Base-by-base conservation (phyloP, 2,329 filamentous ascomycete species). In the Xylaria sp. region DNA sequence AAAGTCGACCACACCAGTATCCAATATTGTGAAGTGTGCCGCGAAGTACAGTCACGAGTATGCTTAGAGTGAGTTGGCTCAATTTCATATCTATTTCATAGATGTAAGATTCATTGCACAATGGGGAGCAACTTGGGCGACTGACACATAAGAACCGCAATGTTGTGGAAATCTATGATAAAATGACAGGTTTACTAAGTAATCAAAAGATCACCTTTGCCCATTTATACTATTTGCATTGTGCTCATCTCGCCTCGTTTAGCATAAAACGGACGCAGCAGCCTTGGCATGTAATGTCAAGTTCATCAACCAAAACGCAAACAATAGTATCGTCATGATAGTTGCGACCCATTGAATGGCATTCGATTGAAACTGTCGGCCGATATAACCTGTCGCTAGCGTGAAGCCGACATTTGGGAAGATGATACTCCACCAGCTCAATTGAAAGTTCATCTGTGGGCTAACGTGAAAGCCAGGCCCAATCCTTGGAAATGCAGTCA, bases 301-400 rank as follows among this genome's bases (percentile, higher is more conserved):
- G 54, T 74, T 70, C 63, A 73, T 62, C 4, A 75, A 35, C 74
- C 74, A 77, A 2, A 68, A 60, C 0, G 60, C 56, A 35, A 67
- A 58, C 3, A 70, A 53, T 2, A 65, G 11, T 1, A 64, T 37
- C 4, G 69, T 61, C 68, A 69, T 68, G 17, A 45, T 35, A 2
- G 63, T 63, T 7, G 60, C 66, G n/a, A 69, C 63, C 67, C 67
- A 69, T 40, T 58, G 33, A 15, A 69, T 51, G 2, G 59, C 63
- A 1, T 40, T 17, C 4, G 56, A 64, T 28, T 61, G 47, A 14
- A 69, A 40, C 23, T 64, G 59, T 46, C 62, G 42, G 37, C 66
- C 66, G 9, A 70, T 64, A 28, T 55, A 61, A n/a, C 33, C 60
- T 14, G 67, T 69, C 12, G 67, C 67, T 21, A 70, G 49, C 21